Evolutionary conservation across 495 filamentous ascomycete genomes (phyloP).

Genomic region (Neurospora hispaniola): DNA sequence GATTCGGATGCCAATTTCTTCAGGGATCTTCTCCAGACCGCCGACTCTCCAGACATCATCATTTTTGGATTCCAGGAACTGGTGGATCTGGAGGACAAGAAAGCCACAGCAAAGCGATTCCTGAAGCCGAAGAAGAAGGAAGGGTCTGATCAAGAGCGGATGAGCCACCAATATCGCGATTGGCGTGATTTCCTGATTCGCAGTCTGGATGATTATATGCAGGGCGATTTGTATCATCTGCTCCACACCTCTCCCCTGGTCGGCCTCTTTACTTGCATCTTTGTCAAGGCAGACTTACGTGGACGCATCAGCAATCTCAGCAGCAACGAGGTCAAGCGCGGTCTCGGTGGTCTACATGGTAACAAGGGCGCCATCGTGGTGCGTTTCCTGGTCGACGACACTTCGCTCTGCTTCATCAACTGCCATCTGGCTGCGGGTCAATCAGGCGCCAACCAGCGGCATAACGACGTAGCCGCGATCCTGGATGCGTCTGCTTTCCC

Average conservation of each 20-base stretch:
- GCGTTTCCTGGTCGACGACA: conserved; percentile 84
- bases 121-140: conserved; percentile 83
- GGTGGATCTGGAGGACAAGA: conserved; percentile 94
- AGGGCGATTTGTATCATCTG: conserved; percentile 64
- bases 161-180: conserved; percentile 94
- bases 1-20: conserved; percentile 64
- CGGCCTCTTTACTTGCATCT: conserved; percentile 90
- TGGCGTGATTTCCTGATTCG: conserved; percentile 85
- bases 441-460: conserved; percentile 75
- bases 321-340: conserved; percentile 80
- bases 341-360: conserved; percentile 85
- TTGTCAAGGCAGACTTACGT: conserved; percentile 71
- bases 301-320: conserved; percentile 64
- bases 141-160: conserved; percentile 78
- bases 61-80: conserved; percentile 98
- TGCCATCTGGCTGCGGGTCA: conserved; percentile 96
- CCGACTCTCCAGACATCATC: conserved; percentile 74
- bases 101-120: conserved; percentile 82
- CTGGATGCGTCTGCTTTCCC: conserved; percentile 70
- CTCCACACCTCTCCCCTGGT: conserved; percentile 84
- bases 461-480: conserved; percentile 87
- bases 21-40: conserved; percentile 55
- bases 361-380: conserved; percentile 95
- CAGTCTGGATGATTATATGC: conserved; percentile 69
- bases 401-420: conserved; percentile 90